Conservation (phyloP, 345 rosid genomes). For the Rhizophora mangle region DNA sequence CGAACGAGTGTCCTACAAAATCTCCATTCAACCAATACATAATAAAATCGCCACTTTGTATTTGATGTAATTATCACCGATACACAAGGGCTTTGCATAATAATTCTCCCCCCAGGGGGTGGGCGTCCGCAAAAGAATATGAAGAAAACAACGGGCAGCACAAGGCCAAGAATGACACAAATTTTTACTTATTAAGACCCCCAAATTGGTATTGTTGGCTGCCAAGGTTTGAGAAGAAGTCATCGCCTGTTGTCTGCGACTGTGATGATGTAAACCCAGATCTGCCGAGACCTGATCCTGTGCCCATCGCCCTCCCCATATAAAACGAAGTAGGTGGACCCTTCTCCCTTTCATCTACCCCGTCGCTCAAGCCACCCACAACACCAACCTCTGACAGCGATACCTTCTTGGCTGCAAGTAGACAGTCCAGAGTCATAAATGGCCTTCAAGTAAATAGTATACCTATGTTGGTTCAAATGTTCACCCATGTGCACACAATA, state of each 20-base stretch:
- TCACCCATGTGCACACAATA: too few species aligned
- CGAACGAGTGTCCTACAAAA: background rate
- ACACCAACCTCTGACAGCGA: conserved; percentile 81
- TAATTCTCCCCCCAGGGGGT: background rate
- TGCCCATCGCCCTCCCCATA: conserved; percentile 92
- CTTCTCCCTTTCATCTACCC: conserved; percentile 57
- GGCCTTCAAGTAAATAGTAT: too few species aligned
- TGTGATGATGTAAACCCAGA: conserved; percentile 45
- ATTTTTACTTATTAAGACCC: conserved; percentile 50
- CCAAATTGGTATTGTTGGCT: conserved; percentile 63
- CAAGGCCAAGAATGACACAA: background rate
- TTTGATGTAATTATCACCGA: conserved; percentile 4
- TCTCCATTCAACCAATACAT: conserved; percentile 3
- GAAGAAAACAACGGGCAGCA: background rate
- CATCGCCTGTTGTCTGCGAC: conserved; percentile 38
- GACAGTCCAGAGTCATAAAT: background rate
- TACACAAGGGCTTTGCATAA: background rate
- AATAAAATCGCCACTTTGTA: conserved; percentile 4
- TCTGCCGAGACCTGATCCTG: conserved; percentile 71
- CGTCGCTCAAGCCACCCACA: conserved; percentile 62
- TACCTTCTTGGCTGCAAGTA: conserved; percentile 84
- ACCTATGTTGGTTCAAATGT: too few species aligned
- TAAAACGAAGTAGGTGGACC: conserved; percentile 56
- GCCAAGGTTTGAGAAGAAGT: conserved; percentile 64
- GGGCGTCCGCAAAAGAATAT: conserved; percentile 3